These are phyloP conservation scores for Tylopilus balloui DNA, from an alignment of 768 basidiomycete species.

Conservation along the genomic window DNA sequence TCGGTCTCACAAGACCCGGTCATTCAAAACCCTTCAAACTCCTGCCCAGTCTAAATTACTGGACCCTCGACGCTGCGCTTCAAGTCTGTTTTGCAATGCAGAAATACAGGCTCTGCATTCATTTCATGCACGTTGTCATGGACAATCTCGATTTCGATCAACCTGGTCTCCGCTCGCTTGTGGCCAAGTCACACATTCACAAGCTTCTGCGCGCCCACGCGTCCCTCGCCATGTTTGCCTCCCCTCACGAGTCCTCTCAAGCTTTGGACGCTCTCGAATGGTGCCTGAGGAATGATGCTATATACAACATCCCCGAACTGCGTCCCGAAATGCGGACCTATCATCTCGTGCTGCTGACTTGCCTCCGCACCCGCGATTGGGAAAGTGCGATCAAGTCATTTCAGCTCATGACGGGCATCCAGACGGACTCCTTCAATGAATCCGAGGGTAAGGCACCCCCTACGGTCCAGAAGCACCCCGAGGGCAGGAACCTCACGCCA, in stretches of 20 bases:
- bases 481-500: conserved; percentile 43
- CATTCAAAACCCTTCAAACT: conserved; percentile 38
- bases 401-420: conserved; percentile 71
- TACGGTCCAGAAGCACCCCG: conserved; percentile 38
- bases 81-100: conserved; percentile 48
- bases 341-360: conserved; percentile 57
- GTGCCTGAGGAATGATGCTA: conserved; percentile 57
- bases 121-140: conserved; percentile 60
- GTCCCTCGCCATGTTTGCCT: conserved; percentile 36
- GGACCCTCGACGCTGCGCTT: conserved; percentile 52
- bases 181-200: conserved; percentile 56
- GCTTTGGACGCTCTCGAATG: conserved; percentile 62
- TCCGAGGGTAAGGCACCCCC: conserved; percentile 38
- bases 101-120: conserved; percentile 44
- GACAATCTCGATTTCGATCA: conserved; percentile 30
- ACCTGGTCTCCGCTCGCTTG: conserved; percentile 31
- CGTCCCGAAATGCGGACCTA: conserved; percentile 42
- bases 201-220: conserved; percentile 54
- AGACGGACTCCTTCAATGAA: conserved; percentile 42
- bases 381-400: conserved; percentile 50
- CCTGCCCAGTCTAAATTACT: conserved; percentile 39
- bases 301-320: conserved; percentile 40
- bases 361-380: conserved; percentile 66
- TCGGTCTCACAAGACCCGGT: conserved; percentile 51
- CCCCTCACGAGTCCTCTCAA: conserved; percentile 38